Base-by-base conservation (phyloP, 83 land plant species). In the Picea abies region DNA sequence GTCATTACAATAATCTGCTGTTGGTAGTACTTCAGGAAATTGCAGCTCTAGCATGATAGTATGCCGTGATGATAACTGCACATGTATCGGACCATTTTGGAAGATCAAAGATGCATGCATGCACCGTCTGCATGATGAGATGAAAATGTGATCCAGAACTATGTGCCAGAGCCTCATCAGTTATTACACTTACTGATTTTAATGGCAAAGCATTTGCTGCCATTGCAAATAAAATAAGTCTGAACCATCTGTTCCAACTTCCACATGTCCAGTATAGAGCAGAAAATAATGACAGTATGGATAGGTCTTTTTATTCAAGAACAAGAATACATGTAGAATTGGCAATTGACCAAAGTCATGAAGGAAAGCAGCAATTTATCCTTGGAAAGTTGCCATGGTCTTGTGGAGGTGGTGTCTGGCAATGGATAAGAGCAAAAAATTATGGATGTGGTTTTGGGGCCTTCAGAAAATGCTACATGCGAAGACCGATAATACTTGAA, bases 31-130 rank as follows among this genome's bases (percentile, higher is more conserved):
- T 60, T 84, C 89, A 56, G 87, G 95, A 29, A 84, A 89, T 76
- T 92, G 88, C 87, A 93, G 93, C 84, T 90, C 97, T 70, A 95
- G 88, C 88, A 95, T 94, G 71, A 94, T 96, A 63, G 94, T 94
- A 35, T 84, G 92, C 95, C 41, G 97, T 97, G 79, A 91, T 94
- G 91, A 97, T 96, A 79, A 97, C 98, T 60, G 97, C 97, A 70
- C 98, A 96, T 83, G 84, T 94, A 75, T 94, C 95, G 58, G 92
- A 93, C 65, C 90, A 94, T 3, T 90, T 94, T 70, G 87, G 94
- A 82, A 82, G 89, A 52, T 96, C 98, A 77, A 94, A 91, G 83
- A 66, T 96, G 98, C 85, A 92, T 89, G 94, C 91, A 93, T 80
- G 88, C 98, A 60, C 87, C 94, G 20, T 90, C 95, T 84, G 87